Base-by-base conservation (phyloP, 345 rosid species). In the Firmiana major region DNA sequence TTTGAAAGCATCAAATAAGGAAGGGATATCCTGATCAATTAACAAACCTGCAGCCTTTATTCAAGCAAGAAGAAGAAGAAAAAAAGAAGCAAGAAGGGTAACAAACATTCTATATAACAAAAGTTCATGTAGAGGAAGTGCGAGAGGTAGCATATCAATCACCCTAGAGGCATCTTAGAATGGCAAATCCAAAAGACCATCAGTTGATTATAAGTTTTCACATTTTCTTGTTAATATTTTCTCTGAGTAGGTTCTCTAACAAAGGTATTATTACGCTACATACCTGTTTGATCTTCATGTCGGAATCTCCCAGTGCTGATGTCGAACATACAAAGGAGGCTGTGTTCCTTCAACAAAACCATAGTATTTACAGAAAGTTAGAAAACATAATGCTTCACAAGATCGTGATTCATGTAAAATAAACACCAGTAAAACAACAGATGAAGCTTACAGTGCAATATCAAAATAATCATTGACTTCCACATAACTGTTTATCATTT, bases 311-410 rank as follows among this genome's bases (percentile, higher is more conserved):
- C 83, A 79, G 88, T 9, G 86, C 31, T 76, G 83, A 67, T 79
- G 75, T 73, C 24, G 87, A 80, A 67, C 84, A 77, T 19, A 73
- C 59, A 73, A 24, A 59, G 80, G 80, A 87, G 73, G 78, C 80
- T 74, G 83, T 79, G 22, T 84, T 89, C 87, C 93, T 89, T 21
- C 40, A 74, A 54, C 45, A 76, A 43, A 34, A 43, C 1, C 60
- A 68, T 72, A 26, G 63, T 8, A 26, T 63, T 74, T 24, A 77
- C 2, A 62, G 17, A 75, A 79, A 80, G 45, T 74, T 16, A 75
- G 65, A 24, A 49, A 22, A 36, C 31, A 38, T 38, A 49, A 62
- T 22, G 71, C 24, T n/a, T 13, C 77, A 55, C 21, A 74, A 40
- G 42, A 54, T 42, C 10, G 21, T 7, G 19, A 63, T 64, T 36